Conservation (phyloP, 768 basidiomycete genomes). For the Suillus subalutaceus region DNA sequence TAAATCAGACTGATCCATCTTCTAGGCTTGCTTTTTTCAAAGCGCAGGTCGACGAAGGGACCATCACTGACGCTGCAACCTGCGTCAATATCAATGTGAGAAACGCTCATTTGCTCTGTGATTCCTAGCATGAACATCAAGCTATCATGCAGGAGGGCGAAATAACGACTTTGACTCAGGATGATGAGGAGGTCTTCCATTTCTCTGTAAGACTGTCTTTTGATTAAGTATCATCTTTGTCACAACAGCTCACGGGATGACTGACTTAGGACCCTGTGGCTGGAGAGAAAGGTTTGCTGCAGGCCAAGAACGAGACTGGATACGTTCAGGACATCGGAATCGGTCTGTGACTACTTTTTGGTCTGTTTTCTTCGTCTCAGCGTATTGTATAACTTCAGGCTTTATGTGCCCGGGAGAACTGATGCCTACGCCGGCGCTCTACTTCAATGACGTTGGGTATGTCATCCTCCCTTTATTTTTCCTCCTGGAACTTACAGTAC, state of each 20-base stretch:
- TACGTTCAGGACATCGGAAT: not conserved
- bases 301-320: not conserved
- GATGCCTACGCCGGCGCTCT: not conserved
- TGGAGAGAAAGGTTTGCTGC: too few relatives aligned
- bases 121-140: not conserved
- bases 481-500: not conserved
- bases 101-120: too few relatives aligned
- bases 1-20: not conserved
- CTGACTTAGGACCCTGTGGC: not conserved
- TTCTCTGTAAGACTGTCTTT: not conserved
- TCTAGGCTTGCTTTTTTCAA: not conserved
- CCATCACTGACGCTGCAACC: not conserved
- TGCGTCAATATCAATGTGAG: not conserved
- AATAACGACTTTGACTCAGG: not conserved
- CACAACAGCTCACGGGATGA: not conserved
- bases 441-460: constrained; percentile 4
- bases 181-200: not conserved
- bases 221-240: not conserved
- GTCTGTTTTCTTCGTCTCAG: too few relatives aligned
- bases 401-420: not conserved
- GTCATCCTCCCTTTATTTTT: not conserved
- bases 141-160: not conserved
- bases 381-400: not conserved
- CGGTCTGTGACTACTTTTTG: not conserved
- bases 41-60: not conserved